A percentile compares a stretch with the other conserved stretches of the same genome.
Evolutionary conservation across 2,329 filamentous ascomycete species (phyloP).

Genomic region (Xylaria sp.): DNA sequence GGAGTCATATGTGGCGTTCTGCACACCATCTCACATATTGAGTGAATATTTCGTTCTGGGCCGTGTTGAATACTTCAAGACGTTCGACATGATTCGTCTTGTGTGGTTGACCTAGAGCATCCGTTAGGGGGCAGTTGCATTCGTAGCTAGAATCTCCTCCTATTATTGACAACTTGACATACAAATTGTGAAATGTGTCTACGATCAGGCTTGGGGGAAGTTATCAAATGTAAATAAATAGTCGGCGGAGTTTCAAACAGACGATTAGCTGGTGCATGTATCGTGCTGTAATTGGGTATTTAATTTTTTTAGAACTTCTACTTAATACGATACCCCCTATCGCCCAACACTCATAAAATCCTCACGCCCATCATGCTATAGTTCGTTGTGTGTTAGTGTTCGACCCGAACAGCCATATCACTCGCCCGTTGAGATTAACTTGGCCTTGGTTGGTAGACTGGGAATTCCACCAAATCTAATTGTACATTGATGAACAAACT

Average conservation of each 20-base stretch:
- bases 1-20: neutral
- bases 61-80: neutral
- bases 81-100: too few species aligned
- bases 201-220: neutral
- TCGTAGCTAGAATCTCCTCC: too few species aligned
- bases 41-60: neutral
- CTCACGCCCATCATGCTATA: neutral
- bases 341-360: neutral
- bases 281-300: neutral
- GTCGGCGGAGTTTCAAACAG: neutral
- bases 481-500: constrained; percentile 10
- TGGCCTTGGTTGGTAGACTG: neutral
- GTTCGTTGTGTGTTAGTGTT: neutral
- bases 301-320: constrained; percentile 17
- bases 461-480: neutral
- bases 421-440: neutral
- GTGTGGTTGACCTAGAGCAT: too few species aligned
- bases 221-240: neutral
- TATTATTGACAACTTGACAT: neutral
- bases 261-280: neutral
- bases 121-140: too few species aligned
- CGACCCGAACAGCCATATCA: neutral
- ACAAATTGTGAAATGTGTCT: neutral
- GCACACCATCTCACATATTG: neutral
- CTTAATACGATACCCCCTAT: neutral